Evolutionary conservation across 805 yeast species (phyloP), one percentile per base, ranked within the genome.

Genomic region (Tetrapisispora nanseiensis): DNA sequence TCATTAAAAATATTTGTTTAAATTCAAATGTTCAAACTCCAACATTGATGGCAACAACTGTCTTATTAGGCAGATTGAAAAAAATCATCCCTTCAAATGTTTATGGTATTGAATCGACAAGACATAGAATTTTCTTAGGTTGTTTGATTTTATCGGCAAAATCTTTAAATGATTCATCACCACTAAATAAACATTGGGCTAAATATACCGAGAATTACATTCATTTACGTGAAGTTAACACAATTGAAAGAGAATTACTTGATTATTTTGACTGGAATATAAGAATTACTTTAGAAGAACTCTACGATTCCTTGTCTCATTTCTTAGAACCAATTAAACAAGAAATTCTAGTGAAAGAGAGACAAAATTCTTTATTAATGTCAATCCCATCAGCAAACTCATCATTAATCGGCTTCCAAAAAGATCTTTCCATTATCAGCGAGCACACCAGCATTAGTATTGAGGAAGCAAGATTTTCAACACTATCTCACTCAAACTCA

Each of bases 141-240:
- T 76, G 95, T 31, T 71, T 90, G 44, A 85, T 90, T 39, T 66
- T 90, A 40, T 84, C 95, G 18, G 95, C 97, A 16, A 90, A 90
- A 67, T 78, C 79, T 50, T 73, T 86, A 50, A 90, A 90, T 65
- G 98, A 90, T 68, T 83, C 95, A 8, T 80, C 92, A 15, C 97
- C 97, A 33, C 74, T 87, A 62, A 90, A 90, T 67, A 87, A 82
- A 66, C 95, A 90, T 67, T 90, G 98, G 98, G 80, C 95, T 10
- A 72, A 76, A 45, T 89, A 89, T 69, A 86, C 97, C 7, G 80
- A 81, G 58, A 96, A 95, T 1, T 70, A 90, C 36, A 73, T 90
- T 45, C 61, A 79, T 10, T 66, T 83, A 32, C 72, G 71, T 20
- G 97, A 90, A 56, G 86, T 90, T 42, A 90, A 90, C 63, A 77